Percentiles rank a stretch among this genome's conserved stretches.
Evolutionary conservation across 148 eudicot species (phyloP).

Genomic region (Camellia japonica): DNA sequence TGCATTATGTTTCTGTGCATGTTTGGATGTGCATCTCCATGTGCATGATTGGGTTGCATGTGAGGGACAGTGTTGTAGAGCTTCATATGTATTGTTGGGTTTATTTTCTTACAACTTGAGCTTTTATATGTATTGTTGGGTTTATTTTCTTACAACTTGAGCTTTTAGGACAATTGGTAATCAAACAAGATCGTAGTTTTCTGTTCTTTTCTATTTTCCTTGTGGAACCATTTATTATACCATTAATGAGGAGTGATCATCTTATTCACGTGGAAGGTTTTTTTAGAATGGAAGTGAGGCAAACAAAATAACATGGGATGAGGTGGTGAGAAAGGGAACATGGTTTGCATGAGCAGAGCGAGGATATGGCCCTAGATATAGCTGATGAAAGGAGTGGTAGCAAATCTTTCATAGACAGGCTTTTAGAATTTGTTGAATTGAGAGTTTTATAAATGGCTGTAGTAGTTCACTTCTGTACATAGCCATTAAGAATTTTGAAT

Average conservation of each 20-base stretch:
- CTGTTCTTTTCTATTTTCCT: not conserved
- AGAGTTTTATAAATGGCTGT: too few species aligned
- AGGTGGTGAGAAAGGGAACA: not conserved
- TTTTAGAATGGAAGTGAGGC: too few species aligned
- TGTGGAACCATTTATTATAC: not conserved
- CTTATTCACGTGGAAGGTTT: not conserved
- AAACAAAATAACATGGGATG: not conserved
- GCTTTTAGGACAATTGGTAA: too few species aligned
- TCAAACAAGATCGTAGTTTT: not conserved
- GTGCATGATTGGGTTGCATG: too few species aligned
- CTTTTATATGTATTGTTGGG: too few species aligned
- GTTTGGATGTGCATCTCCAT: too few species aligned
- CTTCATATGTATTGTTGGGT: too few species aligned
- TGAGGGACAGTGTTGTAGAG: too few species aligned
- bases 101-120: too few species aligned
- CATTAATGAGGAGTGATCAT: not conserved
- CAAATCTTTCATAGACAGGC: not conserved
- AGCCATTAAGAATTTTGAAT: not conserved
- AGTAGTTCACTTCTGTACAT: too few species aligned
- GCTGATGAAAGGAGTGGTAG: conserved; percentile 2
- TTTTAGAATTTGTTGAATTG: not conserved
- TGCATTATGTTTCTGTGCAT: too few species aligned
- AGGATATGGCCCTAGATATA: conserved; percentile 1
- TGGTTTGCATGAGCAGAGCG: not conserved
- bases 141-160: too few species aligned